A percentile compares a stretch with the other conserved stretches of the same genome.
phyloP scores from a whole-genome alignment of 306 rosid species.

The Dryas alaskensis region DNA sequence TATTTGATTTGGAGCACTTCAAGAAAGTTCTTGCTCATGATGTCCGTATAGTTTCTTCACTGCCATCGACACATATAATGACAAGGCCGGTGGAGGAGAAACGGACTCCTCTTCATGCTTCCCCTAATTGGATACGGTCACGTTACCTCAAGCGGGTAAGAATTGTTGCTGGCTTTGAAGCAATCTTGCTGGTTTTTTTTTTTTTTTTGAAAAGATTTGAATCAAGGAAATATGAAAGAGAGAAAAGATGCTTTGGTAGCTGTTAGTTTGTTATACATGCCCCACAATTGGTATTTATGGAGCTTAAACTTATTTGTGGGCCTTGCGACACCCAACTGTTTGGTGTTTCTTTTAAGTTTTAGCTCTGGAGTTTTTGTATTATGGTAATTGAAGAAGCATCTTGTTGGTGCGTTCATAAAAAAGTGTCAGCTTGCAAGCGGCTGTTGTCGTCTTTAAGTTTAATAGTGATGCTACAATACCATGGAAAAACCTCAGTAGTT shows the following conservation, averaged over 20 bases:
- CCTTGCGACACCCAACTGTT: background rate
- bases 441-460: background rate
- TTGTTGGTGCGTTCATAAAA: slow-evolving; percentile 5
- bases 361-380: no score
- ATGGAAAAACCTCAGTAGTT: background rate
- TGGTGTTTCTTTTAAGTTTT: background rate
- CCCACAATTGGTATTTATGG: background rate
- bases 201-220: background rate
- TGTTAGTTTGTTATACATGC: background rate
- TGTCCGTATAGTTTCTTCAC: slow-evolving; percentile 73
- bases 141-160: slow-evolving; percentile 79
- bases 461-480: background rate
- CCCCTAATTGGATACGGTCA: slow-evolving; percentile 77
- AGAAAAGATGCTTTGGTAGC: slow-evolving; percentile 7
- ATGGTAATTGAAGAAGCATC: background rate
- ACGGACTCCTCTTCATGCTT: slow-evolving; percentile 67
- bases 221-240: background rate
- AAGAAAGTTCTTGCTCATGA: slow-evolving; percentile 73
- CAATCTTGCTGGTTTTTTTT: background rate
- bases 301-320: slow-evolving; percentile 14
- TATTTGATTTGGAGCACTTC: slow-evolving; percentile 92
- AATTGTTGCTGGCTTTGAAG: slow-evolving; percentile 15
- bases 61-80: slow-evolving; percentile 91
- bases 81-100: slow-evolving; percentile 77
- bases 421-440: background rate